These are phyloP conservation scores for Tephrocybe sp. DNA, from an alignment of 768 basidiomycete genomes.

Conservation along the genomic window DNA sequence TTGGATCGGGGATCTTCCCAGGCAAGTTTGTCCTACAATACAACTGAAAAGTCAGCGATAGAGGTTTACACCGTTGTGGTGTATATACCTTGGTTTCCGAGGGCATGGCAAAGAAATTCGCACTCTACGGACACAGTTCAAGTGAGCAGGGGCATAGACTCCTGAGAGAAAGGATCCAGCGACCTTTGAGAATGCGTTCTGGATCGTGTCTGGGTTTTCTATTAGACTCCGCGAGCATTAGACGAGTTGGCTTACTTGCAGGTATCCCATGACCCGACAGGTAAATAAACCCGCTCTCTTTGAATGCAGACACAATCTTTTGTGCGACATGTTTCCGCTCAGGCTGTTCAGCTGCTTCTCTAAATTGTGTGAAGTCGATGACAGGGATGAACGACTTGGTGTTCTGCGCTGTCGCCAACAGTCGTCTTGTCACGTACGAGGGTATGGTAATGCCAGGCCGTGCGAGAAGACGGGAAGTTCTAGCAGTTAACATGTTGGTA, in stretches of 20 bases:
- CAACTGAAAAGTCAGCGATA: background rate
- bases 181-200: slow-evolving; percentile 68
- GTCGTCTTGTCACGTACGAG: slow-evolving; percentile 18
- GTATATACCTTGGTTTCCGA: slow-evolving; percentile 53
- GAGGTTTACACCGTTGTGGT: background rate
- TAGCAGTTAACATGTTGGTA: slow-evolving; percentile 25
- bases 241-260: slow-evolving; percentile 27
- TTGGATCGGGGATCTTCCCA: slow-evolving; percentile 89
- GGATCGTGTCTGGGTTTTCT: slow-evolving; percentile 48
- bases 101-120: slow-evolving; percentile 72
- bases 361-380: slow-evolving; percentile 75
- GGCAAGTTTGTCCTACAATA: slow-evolving; percentile 53
- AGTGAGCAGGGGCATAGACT: background rate
- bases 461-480: slow-evolving; percentile 20
- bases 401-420: slow-evolving; percentile 26
- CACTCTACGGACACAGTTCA: slow-evolving; percentile 50
- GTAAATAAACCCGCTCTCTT: slow-evolving; percentile 80
- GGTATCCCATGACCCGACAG: slow-evolving; percentile 73
- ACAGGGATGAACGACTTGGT: slow-evolving; percentile 63
- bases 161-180: background rate
- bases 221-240: too few relatives aligned
- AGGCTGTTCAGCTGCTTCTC: slow-evolving; percentile 41
- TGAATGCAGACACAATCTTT: slow-evolving; percentile 76
- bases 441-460: slow-evolving; percentile 19
- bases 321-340: slow-evolving; percentile 66